Conservation (phyloP, 2,329 filamentous ascomycete genomes). For the Chaetomiaceae sp. region DNA sequence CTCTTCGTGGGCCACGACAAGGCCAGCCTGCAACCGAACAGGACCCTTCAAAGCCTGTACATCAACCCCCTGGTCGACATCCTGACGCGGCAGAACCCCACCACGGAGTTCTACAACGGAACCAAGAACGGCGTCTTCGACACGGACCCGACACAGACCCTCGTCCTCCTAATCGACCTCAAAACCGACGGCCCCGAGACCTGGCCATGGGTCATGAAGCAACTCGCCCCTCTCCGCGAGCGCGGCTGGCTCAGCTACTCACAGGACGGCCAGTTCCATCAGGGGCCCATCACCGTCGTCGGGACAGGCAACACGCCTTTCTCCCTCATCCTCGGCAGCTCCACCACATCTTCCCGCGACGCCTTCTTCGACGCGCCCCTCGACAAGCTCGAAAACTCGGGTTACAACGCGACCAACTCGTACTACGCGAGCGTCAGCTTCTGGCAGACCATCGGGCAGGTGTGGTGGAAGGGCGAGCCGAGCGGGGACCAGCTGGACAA, state of each 20-base stretch:
- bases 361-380: conserved; percentile 65
- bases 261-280: conserved; percentile 45
- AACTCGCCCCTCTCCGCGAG: conserved; percentile 56
- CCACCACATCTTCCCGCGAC: conserved; percentile 47
- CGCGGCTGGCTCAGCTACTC: conserved; percentile 54
- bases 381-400: conserved; percentile 32
- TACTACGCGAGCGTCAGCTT: conserved; percentile 64
- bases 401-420: conserved; percentile 53
- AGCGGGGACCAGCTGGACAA: conserved; percentile 40
- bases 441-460: conserved; percentile 47
- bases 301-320: conserved; percentile 63
- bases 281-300: conserved; percentile 62
- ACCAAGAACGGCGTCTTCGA: conserved; percentile 54
- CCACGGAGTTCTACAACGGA: conserved; percentile 42
- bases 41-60: conserved; percentile 60
- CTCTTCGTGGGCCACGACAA: conserved; percentile 62
- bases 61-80: conserved; percentile 59
- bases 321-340: conserved; percentile 48
- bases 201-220: conserved; percentile 48
- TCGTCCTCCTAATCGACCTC: conserved; percentile 65
- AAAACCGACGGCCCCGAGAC: conserved; percentile 54
- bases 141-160: conserved; percentile 46
- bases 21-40: conserved; percentile 48
- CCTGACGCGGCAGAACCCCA: conserved; percentile 50
- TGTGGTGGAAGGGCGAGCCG: conserved; percentile 40